phyloP scores from a whole-genome alignment of 2,329 filamentous ascomycete species.

The Bretziella fagacearum region DNA sequence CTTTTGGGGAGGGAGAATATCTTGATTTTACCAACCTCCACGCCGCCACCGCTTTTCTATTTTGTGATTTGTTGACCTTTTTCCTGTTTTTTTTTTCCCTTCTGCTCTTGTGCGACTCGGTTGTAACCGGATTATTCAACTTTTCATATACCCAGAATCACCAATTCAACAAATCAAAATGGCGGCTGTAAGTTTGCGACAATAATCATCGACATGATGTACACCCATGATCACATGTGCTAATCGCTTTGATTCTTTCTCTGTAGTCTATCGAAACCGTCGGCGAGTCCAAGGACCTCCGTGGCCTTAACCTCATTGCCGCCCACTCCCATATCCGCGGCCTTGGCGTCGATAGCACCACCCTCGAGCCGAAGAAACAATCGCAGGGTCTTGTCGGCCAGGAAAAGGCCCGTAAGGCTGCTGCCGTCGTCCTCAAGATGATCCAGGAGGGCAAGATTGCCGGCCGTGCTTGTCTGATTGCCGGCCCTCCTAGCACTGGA shows the following conservation, averaged over 20 bases:
- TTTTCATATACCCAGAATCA: neutral
- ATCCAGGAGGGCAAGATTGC: constrained; percentile 98
- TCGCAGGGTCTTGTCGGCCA: constrained; percentile 94
- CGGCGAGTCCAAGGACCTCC: constrained; percentile 88
- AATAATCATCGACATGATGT: constrained; percentile 8
- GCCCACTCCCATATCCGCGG: constrained; percentile 97
- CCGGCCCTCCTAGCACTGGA: constrained; percentile 87
- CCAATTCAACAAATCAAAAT: constrained; percentile 23
- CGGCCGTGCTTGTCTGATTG: constrained; percentile 82
- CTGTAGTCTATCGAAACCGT: constrained; percentile 52
- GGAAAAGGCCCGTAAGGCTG: constrained; percentile 89
- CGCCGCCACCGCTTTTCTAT: neutral
- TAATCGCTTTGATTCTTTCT: too few relatives aligned
- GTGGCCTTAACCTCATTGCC: constrained; percentile 91
- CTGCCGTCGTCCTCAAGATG: constrained; percentile 94
- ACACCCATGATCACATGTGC: too few relatives aligned
- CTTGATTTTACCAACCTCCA: neutral
- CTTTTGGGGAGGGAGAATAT: too few relatives aligned
- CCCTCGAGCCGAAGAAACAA: constrained; percentile 65
- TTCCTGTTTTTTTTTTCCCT: neutral
- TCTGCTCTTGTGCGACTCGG: neutral
- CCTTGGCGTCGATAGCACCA: constrained; percentile 80
- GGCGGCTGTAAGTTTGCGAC: constrained; percentile 32
- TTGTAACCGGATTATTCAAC: neutral
- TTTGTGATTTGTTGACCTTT: neutral